These are phyloP conservation scores for Sporothrix humicola DNA, from an alignment of 2,329 filamentous ascomycete species.

Conservation along the genomic window DNA sequence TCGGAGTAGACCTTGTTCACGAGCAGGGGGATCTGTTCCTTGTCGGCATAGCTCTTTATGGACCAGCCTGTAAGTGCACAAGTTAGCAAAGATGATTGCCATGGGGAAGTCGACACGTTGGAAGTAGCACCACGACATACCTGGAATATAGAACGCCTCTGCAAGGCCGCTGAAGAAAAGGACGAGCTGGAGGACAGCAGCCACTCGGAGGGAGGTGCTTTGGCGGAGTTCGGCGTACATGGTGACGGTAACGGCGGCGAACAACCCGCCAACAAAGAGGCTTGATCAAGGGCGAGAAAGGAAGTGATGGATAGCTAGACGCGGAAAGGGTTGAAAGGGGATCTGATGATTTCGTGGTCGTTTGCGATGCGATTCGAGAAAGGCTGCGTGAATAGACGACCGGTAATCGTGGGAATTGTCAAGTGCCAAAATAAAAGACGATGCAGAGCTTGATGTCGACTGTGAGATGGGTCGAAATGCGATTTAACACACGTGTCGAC, in stretches of 20 bases:
- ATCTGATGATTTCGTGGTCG: neutral
- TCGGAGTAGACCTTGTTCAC: constrained; percentile 94
- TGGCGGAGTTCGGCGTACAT: constrained; percentile 30
- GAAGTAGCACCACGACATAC: constrained; percentile 53
- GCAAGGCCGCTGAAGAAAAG: constrained; percentile 51
- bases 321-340: neutral
- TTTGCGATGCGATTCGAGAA: neutral
- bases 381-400: neutral
- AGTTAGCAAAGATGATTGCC: neutral
- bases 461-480: neutral
- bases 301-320: constrained; percentile 5
- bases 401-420: neutral
- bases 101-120: too few relatives aligned
- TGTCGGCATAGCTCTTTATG: constrained; percentile 76
- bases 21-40: constrained; percentile 80
- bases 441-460: neutral
- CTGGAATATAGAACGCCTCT: constrained; percentile 83
- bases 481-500: constrained; percentile 4
- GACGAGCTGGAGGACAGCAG: constrained; percentile 51
- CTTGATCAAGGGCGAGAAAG: neutral
- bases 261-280: constrained; percentile 13
- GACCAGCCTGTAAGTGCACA: constrained; percentile 69
- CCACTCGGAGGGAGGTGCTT: constrained; percentile 47
- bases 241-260: constrained; percentile 15
- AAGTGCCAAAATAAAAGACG: neutral